phyloP scores from a whole-genome alignment of 805 yeast species.

The Komagataella ulmi region DNA sequence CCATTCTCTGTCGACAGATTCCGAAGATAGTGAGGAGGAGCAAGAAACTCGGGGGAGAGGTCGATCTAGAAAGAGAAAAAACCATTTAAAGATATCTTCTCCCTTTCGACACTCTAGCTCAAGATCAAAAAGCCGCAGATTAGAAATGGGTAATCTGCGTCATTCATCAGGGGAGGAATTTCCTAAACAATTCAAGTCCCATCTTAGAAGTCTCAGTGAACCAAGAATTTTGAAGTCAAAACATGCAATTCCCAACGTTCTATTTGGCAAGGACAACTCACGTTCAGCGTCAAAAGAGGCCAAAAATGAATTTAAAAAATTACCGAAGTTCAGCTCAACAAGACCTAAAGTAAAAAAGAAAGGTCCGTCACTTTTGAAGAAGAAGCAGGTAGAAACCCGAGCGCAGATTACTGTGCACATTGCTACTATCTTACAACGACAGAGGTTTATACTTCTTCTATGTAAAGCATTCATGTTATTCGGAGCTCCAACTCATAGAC shows the following conservation, averaged over 20 bases:
- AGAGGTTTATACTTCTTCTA: conserved; percentile 69
- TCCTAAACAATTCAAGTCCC: not conserved
- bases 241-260: not conserved
- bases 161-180: not conserved
- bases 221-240: not conserved
- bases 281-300: not conserved
- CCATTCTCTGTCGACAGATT: not conserved
- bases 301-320: not conserved
- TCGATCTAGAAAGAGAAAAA: not conserved
- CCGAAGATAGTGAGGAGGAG: not conserved
- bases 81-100: not conserved
- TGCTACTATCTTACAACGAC: conserved; percentile 78
- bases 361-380: conserved; percentile 8
- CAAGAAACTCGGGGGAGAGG: not conserved
- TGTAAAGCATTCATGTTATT: conserved; percentile 85
- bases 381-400: conserved; percentile 23
- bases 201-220: not conserved
- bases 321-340: conserved; percentile 27
- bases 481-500: conserved; percentile 93
- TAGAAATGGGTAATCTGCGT: not conserved
- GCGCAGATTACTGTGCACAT: conserved; percentile 89
- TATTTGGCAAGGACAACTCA: not conserved
- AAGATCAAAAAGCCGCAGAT: not conserved
- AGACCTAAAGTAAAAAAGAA: conserved; percentile 21
- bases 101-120: not conserved